These are phyloP conservation scores for Coemansia sp. DNA, from an alignment of 192 early-diverging fungal genomes.

Conservation along the genomic window DNA sequence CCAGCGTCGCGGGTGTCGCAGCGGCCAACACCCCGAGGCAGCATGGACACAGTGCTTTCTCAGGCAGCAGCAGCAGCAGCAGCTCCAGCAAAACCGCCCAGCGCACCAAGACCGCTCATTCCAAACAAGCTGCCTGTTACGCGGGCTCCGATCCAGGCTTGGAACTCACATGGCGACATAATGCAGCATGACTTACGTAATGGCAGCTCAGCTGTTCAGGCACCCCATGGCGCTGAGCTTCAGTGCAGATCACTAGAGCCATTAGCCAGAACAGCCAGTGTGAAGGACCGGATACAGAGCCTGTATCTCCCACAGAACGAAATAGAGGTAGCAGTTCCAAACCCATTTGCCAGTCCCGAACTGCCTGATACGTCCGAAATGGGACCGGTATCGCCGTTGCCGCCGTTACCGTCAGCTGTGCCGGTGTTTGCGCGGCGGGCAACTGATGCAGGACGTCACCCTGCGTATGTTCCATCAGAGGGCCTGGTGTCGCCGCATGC, in stretches of 20 bases:
- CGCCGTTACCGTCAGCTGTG: constrained; percentile 16
- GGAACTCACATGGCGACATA: not conserved
- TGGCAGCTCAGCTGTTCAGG: constrained; percentile 20
- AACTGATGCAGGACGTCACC: constrained; percentile 13
- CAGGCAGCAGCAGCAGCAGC: not conserved
- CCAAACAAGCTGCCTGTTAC: constrained; percentile 15
- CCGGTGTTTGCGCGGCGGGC: constrained; percentile 16
- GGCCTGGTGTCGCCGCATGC: not conserved
- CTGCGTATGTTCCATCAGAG: constrained; percentile 4
- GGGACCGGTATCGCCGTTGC: constrained; percentile 11
- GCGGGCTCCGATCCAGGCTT: constrained; percentile 5
- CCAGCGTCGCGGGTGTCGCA: constrained; percentile 17
- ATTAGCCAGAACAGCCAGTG: constrained; percentile 9
- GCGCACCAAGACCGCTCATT: constrained; percentile 13
- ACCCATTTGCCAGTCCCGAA: constrained; percentile 53
- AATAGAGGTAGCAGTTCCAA: not conserved
- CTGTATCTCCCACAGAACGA: constrained; percentile 10
- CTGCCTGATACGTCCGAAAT: constrained; percentile 2
- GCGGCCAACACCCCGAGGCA: not conserved
- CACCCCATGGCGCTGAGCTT: constrained; percentile 9
- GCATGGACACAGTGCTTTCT: not conserved
- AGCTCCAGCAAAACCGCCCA: not conserved
- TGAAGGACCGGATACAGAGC: constrained; percentile 37
- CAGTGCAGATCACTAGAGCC: not conserved
- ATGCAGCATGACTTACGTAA: constrained; percentile 4